Conservation (phyloP, 768 basidiomycete genomes). For the Rhizopogon salebrosus region DNA sequence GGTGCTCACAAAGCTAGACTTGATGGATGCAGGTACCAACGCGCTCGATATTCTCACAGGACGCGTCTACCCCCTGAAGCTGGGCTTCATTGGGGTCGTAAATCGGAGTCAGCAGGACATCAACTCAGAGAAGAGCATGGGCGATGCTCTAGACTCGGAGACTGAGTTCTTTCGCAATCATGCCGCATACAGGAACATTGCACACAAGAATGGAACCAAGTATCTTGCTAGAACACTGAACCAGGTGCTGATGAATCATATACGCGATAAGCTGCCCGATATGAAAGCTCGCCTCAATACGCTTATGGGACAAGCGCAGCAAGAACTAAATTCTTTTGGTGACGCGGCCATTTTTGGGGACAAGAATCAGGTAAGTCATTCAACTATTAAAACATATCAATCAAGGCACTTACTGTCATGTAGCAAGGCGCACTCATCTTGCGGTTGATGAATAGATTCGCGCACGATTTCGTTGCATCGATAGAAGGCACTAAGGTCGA, state of each 20-base stretch:
- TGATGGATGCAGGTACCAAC: slow-evolving; percentile 99
- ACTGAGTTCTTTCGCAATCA: slow-evolving; percentile 89
- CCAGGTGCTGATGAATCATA: slow-evolving; percentile 94
- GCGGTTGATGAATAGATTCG: slow-evolving; percentile 97
- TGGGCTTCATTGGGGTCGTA: slow-evolving; percentile 97
- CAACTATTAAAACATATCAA: slow-evolving; percentile 3
- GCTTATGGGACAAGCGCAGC: slow-evolving; percentile 97
- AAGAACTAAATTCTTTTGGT: slow-evolving; percentile 95
- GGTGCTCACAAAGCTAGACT: slow-evolving; percentile 93
- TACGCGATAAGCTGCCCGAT: slow-evolving; percentile 96
- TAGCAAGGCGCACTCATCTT: slow-evolving; percentile 87
- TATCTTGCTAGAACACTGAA: slow-evolving; percentile 92
- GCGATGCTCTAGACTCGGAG: slow-evolving; percentile 80
- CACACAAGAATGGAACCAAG: slow-evolving; percentile 96
- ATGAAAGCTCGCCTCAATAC: slow-evolving; percentile 99
- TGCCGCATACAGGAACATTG: slow-evolving; percentile 88
- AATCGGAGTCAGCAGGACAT: slow-evolving; percentile 98
- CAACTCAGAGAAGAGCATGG: slow-evolving; percentile 79
- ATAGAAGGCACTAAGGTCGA: slow-evolving; percentile 97
- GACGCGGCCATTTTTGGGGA: slow-evolving; percentile 90
- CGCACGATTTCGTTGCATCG: slow-evolving; percentile 92
- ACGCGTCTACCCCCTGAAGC: slow-evolving; percentile 94
- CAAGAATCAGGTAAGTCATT: slow-evolving; percentile 62
- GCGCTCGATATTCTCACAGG: slow-evolving; percentile 95
- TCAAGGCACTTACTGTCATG: slow-evolving; percentile 10